These are phyloP conservation scores for Aciculoconidium aculeatum DNA, from an alignment of 805 yeast genomes.

Conservation along the genomic window DNA sequence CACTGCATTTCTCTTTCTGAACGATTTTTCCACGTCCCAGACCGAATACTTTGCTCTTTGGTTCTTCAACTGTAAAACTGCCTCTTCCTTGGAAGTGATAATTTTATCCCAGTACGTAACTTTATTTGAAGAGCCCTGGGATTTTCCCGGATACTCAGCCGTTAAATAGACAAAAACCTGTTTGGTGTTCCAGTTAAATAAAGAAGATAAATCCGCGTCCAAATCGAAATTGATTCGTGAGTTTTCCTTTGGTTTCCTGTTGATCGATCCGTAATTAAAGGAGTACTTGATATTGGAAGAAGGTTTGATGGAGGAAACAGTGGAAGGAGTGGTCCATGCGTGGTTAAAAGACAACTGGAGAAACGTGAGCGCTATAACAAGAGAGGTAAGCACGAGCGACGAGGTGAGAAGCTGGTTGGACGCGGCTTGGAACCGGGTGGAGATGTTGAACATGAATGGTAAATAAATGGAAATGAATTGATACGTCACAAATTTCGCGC, in stretches of 20 bases:
- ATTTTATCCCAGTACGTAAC: constrained; percentile 92
- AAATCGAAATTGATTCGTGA: constrained; percentile 67
- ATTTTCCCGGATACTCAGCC: constrained; percentile 65
- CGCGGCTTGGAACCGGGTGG: constrained; percentile 39
- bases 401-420: constrained; percentile 52
- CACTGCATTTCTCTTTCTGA: constrained; percentile 58
- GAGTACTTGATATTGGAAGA: constrained; percentile 45
- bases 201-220: constrained; percentile 62
- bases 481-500: too few relatives aligned
- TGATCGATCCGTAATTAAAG: constrained; percentile 61
- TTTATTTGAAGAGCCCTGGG: constrained; percentile 44
- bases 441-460: constrained; percentile 30
- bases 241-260: constrained; percentile 71
- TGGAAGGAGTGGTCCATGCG: constrained; percentile 39
- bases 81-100: constrained; percentile 52
- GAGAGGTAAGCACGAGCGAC: constrained; percentile 39
- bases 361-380: constrained; percentile 44
- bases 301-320: constrained; percentile 31
- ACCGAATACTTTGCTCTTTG: constrained; percentile 72
- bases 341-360: constrained; percentile 41
- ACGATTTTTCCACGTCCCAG: constrained; percentile 71
- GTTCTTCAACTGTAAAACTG: constrained; percentile 46
- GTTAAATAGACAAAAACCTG: constrained; percentile 90
- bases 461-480: too few relatives aligned
- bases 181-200: constrained; percentile 96